These are phyloP conservation scores for Gossypium mustelinum DNA, from an alignment of 345 rosid species.

Conservation along the genomic window DNA sequence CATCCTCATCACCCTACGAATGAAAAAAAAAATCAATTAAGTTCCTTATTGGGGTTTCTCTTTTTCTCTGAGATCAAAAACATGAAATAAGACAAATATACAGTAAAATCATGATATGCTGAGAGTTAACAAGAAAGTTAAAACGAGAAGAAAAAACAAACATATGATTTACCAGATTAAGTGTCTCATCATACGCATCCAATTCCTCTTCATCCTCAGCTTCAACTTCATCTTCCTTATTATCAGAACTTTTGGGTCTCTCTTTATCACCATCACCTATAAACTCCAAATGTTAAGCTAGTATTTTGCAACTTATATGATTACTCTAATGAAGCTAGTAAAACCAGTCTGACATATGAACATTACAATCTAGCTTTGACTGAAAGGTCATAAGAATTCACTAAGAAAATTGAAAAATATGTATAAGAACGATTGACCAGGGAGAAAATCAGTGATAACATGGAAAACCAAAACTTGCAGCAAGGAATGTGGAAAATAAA, in stretches of 20 bases:
- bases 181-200: conserved; percentile 56
- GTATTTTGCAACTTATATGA: background rate
- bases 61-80: background rate
- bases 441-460: background rate
- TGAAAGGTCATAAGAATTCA: background rate
- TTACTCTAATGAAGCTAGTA: conserved; percentile 1
- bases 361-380: background rate
- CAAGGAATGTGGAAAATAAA: background rate
- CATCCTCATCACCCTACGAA: conserved; percentile 56
- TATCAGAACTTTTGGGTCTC: conserved; percentile 26
- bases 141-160: conserved; percentile 8
- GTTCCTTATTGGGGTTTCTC: background rate
- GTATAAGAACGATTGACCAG: background rate
- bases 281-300: conserved; percentile 20
- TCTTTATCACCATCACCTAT: conserved; percentile 38
- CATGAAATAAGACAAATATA: background rate
- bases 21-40: background rate
- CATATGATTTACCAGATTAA: conserved; percentile 45
- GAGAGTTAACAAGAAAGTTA: background rate
- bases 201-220: conserved; percentile 62
- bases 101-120: background rate
- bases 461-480: background rate
- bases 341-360: background rate
- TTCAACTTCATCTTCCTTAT: conserved; percentile 47
- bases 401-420: background rate